phyloP scores from a whole-genome alignment of 345 rosid species.

The Nephelium lappaceum region DNA sequence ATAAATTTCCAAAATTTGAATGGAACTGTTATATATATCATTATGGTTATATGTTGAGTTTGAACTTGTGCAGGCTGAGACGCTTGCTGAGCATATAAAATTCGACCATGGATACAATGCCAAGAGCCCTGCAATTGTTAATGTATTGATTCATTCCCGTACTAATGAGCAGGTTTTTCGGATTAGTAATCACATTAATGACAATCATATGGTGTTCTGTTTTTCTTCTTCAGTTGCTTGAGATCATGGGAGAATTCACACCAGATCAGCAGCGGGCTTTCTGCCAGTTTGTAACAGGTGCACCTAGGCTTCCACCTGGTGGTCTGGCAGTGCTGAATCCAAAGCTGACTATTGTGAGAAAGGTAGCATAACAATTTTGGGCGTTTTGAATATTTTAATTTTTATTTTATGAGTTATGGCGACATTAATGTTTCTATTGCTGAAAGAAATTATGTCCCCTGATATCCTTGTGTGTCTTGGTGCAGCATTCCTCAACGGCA shows the following conservation, averaged over 20 bases:
- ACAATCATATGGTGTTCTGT: slow-evolving; percentile 6
- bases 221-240: slow-evolving; percentile 63
- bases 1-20: background rate
- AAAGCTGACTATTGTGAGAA: slow-evolving; percentile 94
- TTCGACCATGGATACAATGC: slow-evolving; percentile 99
- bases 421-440: background rate
- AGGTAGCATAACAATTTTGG: slow-evolving; percentile 49
- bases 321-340: slow-evolving; percentile 96
- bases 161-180: background rate
- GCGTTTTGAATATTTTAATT: background rate
- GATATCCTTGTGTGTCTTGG: background rate
- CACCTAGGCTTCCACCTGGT: slow-evolving; percentile 99
- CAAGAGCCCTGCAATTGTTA: slow-evolving; percentile 86
- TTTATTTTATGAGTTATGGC: background rate
- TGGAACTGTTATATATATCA: background rate
- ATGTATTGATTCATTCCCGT: slow-evolving; percentile 49
- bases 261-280: slow-evolving; percentile 97
- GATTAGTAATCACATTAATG: background rate
- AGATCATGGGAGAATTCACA: slow-evolving; percentile 96
- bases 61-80: slow-evolving; percentile 61
- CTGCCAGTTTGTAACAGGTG: slow-evolving; percentile 99
- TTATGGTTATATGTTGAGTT: slow-evolving; percentile 16
- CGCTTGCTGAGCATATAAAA: slow-evolving; percentile 91
- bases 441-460: background rate
- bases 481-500: slow-evolving; percentile 88